Conservation (phyloP, 2,329 filamentous ascomycete species). For the Ascochyta fabae region DNA sequence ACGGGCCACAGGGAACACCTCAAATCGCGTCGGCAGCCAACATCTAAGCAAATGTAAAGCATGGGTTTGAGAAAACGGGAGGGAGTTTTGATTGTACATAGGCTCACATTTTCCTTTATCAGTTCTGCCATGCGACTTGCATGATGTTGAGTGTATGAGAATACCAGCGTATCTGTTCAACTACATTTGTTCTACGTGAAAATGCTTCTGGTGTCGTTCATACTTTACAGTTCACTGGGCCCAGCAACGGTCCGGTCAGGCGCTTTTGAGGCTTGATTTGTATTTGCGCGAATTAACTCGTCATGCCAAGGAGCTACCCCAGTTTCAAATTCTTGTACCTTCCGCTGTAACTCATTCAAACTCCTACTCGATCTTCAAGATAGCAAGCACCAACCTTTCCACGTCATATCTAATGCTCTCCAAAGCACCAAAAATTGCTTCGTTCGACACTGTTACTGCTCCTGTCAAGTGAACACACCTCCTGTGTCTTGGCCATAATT, state of each 20-base stretch:
- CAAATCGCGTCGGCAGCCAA: conserved; percentile 33
- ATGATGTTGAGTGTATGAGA: conserved; percentile 33
- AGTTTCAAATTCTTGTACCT: background rate
- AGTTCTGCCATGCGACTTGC: conserved; percentile 25
- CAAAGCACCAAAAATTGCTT: background rate
- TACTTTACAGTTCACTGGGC: background rate
- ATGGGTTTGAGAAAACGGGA: conserved; percentile 18
- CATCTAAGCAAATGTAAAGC: conserved; percentile 27
- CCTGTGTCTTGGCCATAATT: background rate
- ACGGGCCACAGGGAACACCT: conserved; percentile 42
- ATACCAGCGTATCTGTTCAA: conserved; percentile 29
- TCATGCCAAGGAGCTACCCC: conserved; percentile 11
- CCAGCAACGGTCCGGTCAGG: background rate
- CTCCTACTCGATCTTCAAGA: background rate
- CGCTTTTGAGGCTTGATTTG: background rate
- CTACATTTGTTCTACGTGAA: background rate
- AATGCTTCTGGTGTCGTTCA: background rate
- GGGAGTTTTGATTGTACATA: conserved; percentile 39
- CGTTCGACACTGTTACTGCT: conserved; percentile 9
- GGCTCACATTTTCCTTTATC: conserved; percentile 33
- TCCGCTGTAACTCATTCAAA: background rate
- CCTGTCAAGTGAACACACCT: conserved; percentile 8
- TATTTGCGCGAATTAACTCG: conserved; percentile 3
- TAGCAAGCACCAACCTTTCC: background rate
- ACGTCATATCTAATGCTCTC: conserved; percentile 2